Evolutionary conservation across 257 asterid species (phyloP).

Genomic region (Mentha longifolia): DNA sequence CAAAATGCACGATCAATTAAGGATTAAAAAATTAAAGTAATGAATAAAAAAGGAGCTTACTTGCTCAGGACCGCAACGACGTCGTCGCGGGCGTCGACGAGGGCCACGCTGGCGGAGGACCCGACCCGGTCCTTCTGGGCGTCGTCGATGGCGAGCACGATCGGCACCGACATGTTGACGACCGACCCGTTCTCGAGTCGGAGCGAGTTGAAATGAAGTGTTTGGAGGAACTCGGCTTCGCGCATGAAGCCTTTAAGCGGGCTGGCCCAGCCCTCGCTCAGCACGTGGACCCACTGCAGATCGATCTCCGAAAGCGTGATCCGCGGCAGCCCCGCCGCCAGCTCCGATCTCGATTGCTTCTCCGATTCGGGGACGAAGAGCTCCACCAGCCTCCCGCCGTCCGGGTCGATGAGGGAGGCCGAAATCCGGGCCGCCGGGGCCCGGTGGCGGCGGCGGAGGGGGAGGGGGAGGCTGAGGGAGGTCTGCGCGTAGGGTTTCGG

Average conservation of each 20-base stretch:
- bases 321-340: constrained; percentile 58
- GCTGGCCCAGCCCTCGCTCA: constrained; percentile 99
- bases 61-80: constrained; percentile 69
- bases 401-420: constrained; percentile 79
- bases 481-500: constrained; percentile 42
- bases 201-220: constrained; percentile 93
- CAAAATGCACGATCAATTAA: background rate
- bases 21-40: background rate
- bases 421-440: constrained; percentile 46
- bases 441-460: constrained; percentile 34
- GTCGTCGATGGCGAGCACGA: constrained; percentile 93
- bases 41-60: constrained; percentile 40
- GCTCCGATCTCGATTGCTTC: constrained; percentile 43
- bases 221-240: constrained; percentile 97
- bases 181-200: constrained; percentile 71
- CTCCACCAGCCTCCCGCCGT: constrained; percentile 82
- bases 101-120: constrained; percentile 66
- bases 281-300: constrained; percentile 93
- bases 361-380: constrained; percentile 61
- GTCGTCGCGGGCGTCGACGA: constrained; percentile 59
- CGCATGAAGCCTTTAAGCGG: constrained; percentile 93
- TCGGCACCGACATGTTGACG: constrained; percentile 95
- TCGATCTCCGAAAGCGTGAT: constrained; percentile 73
- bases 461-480: constrained; percentile 36
- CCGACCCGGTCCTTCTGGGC: constrained; percentile 66